Conservation (phyloP, 768 basidiomycete genomes). For the Russula foetens region DNA sequence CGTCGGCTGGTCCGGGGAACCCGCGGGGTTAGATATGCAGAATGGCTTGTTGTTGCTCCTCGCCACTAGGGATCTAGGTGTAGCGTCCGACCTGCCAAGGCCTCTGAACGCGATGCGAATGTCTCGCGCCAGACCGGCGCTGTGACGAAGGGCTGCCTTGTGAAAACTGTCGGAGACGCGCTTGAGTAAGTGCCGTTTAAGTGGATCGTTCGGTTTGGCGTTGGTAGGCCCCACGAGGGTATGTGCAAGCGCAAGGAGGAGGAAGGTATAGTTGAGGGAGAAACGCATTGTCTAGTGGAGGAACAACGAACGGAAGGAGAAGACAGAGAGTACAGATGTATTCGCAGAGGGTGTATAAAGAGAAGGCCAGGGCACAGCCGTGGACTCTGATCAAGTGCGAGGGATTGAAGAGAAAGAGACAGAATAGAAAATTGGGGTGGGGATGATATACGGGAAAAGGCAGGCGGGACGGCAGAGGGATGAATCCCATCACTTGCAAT, state of each 20-base stretch:
- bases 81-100: slow-evolving; percentile 31
- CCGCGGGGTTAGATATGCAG: slow-evolving; percentile 16
- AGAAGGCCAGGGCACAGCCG: slow-evolving; percentile 20
- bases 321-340: neutral
- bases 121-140: slow-evolving; percentile 56
- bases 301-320: neutral
- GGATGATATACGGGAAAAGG: neutral
- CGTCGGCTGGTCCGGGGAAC: too few relatives aligned
- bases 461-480: neutral
- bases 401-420: neutral
- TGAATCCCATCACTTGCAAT: slow-evolving; percentile 3
- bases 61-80: neutral
- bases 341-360: slow-evolving; percentile 15
- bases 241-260: slow-evolving; percentile 28
- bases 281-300: slow-evolving; percentile 8
- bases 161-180: slow-evolving; percentile 43
- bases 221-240: slow-evolving; percentile 25
- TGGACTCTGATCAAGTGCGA: slow-evolving; percentile 7
- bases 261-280: slow-evolving; percentile 24
- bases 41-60: slow-evolving; percentile 15
- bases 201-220: slow-evolving; percentile 19
- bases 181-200: slow-evolving; percentile 30
- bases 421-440: slow-evolving; percentile 1
- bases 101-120: slow-evolving; percentile 57
- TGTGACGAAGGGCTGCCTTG: slow-evolving; percentile 46